Evolutionary conservation across 1,139 yeast genomes (phyloP).

Genomic region (Protomyces inundatus): DNA sequence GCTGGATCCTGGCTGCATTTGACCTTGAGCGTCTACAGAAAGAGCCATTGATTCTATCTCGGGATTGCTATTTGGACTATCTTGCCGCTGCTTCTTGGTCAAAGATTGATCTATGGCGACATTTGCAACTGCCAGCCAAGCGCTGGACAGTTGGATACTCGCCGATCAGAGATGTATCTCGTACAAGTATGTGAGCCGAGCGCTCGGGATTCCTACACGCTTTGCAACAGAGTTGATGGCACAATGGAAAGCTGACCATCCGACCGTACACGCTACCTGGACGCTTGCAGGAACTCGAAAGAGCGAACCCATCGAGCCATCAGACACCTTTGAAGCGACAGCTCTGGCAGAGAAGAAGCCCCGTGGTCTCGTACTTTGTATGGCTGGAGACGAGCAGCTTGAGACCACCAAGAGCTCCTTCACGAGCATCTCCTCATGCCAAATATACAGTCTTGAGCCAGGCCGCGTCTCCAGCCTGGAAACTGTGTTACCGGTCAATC

Average conservation of each 20-base stretch:
- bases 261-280: slow-evolving; percentile 33
- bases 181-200: slow-evolving; percentile 36
- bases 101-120: too few relatives aligned
- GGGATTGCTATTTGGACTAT: too few relatives aligned
- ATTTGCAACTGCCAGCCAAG: not conserved
- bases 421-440: slow-evolving; percentile 24
- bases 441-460: slow-evolving; percentile 32
- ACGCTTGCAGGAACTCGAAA: slow-evolving; percentile 30
- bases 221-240: slow-evolving; percentile 34
- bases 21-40: too few relatives aligned
- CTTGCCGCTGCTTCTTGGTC: too few relatives aligned
- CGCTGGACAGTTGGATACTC: slow-evolving; percentile 11
- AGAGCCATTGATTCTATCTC: too few relatives aligned
- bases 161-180: slow-evolving; percentile 33
- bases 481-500: not conserved
- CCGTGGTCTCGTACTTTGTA: slow-evolving; percentile 9
- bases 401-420: slow-evolving; percentile 28
- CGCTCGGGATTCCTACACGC: slow-evolving; percentile 33
- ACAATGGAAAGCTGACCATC: slow-evolving; percentile 29
- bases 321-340: not conserved
- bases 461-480: slow-evolving; percentile 16
- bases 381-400: slow-evolving; percentile 31
- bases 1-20: too few relatives aligned
- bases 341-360: not conserved
- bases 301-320: not conserved